Base-by-base conservation (phyloP, 2,329 filamentous ascomycete species). In the Colletotrichum gloeosporioides region DNA sequence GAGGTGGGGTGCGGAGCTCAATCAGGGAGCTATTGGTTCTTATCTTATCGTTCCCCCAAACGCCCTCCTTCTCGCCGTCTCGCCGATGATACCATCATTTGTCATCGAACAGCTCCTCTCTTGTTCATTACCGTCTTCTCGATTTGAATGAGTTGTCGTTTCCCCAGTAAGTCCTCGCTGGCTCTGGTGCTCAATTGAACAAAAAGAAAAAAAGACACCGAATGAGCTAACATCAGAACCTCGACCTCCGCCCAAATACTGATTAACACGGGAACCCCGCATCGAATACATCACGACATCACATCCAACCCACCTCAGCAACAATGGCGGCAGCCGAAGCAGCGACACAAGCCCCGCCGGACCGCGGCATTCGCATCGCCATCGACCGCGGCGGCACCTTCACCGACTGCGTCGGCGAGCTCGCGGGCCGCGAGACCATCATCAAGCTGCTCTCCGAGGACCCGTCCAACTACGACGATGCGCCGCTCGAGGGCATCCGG, bases 361-460 rank as follows among this genome's bases (percentile, higher is more conserved):
- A 85, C 79, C 89, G 91, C 77, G 93, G 93, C 73, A 92, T 95
- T 80, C 92, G 93, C 82, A 95, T 96, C 79, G 93, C 94, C 79
- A 96, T 96, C 75, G 90, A 91, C 81, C 93, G 96, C 77, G 96
- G 96, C 79, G 96, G 96, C 74, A 98, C 96, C 32, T 98, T 98
- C 83, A 98, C 96, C 53, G 96, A 98, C 86, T 98, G 95, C 82
- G 94, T 98, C 25, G 95, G 95, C 78, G 96, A 96, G 80, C 91
- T 94, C 90, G 80, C 93, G 89, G 79, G 94, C 90, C 91, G 96
- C 83, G 94, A 97, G 82, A 90, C 96, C 69, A 89, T 98, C 72
- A 95, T 97, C 85, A 98, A 98, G 86, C 91, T 98, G 3, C 91
- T 98, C 22, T 98, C 95, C 3, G 95, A 96, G 81, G 96, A 98